Evolutionary conservation across 225 moss, liverwort and hornwort genomes (phyloP).

Genomic region (Takakia lepidozioides): DNA sequence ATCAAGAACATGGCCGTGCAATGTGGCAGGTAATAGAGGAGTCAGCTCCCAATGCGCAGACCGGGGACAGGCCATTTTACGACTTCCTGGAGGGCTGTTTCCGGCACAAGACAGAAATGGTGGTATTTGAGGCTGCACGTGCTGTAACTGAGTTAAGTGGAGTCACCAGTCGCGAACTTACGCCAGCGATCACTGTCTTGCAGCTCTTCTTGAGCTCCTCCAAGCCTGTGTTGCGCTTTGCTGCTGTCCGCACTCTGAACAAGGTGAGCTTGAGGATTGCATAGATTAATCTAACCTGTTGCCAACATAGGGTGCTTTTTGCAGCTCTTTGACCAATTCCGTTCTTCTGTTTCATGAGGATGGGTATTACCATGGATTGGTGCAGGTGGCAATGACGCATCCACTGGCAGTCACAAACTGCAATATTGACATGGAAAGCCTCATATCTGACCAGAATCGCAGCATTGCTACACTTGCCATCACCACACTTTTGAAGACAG

Average conservation of each 20-base stretch:
- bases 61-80: constrained; percentile 79
- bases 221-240: constrained; percentile 88
- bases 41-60: constrained; percentile 50
- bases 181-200: constrained; percentile 82
- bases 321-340: too few species aligned
- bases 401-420: constrained; percentile 82
- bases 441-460: constrained; percentile 81
- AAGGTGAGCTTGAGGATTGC: constrained; percentile 43
- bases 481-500: constrained; percentile 84
- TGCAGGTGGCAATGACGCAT: constrained; percentile 78
- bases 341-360: constrained; percentile 3
- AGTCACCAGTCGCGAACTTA: constrained; percentile 70
- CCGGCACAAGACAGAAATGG: constrained; percentile 88
- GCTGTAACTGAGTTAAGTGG: constrained; percentile 70
- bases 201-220: constrained; percentile 83
- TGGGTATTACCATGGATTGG: constrained; percentile 3
- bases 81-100: constrained; percentile 76
- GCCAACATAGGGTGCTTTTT: too few species aligned
- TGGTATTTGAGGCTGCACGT: constrained; percentile 84
- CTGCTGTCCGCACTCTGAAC: constrained; percentile 81
- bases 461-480: constrained; percentile 91
- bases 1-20: too few species aligned
- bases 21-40: constrained; percentile 74
- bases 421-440: constrained; percentile 92
- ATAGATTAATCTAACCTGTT: too few species aligned